phyloP scores from a whole-genome alignment of 805 yeast species.

The Barnettozyma botsteinii region DNA sequence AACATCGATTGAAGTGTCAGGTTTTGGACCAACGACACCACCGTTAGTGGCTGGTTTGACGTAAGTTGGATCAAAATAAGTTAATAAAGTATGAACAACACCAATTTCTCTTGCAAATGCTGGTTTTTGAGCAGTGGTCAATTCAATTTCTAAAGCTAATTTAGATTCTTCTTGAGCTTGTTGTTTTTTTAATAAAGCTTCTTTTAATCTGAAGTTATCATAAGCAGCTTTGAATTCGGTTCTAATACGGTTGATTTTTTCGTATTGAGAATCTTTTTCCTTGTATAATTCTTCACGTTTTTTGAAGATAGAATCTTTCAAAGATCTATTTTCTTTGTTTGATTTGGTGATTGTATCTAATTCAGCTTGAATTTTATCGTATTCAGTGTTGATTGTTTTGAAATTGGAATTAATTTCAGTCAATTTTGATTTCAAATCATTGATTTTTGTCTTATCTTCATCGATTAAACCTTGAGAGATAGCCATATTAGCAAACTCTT shows the following conservation, averaged over 20 bases:
- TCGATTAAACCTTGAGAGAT: conserved; percentile 76
- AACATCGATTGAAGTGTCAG: conserved; percentile 23
- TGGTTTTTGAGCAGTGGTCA: conserved; percentile 71
- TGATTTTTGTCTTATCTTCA: conserved; percentile 66
- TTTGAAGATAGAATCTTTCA: conserved; percentile 43
- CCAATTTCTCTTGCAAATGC: conserved; percentile 79
- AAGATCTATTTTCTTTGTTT: conserved; percentile 52
- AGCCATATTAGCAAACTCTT: conserved; percentile 69
- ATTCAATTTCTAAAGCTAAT: conserved; percentile 58
- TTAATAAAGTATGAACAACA: conserved; percentile 65
- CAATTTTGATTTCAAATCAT: conserved; percentile 49
- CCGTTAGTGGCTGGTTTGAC: conserved; percentile 44
- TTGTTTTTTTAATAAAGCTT: conserved; percentile 56
- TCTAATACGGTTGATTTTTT: conserved; percentile 61
- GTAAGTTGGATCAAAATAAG: conserved; percentile 72
- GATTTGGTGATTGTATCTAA: conserved; percentile 19
- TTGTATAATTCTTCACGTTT: conserved; percentile 63
- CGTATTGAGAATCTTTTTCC: conserved; percentile 63
- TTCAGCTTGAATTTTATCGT: conserved; percentile 51
- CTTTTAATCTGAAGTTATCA: conserved; percentile 68
- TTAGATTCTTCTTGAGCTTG: conserved; percentile 49
- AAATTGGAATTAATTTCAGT: conserved; percentile 22
- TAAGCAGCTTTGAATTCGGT: conserved; percentile 70
- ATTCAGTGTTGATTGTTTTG: conserved; percentile 61
- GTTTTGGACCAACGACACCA: conserved; percentile 5